A percentile compares a stretch with the other conserved stretches of the same genome.
Conservation (phyloP, 192 early-diverging fungal species). For the Coemansia sp. region DNA sequence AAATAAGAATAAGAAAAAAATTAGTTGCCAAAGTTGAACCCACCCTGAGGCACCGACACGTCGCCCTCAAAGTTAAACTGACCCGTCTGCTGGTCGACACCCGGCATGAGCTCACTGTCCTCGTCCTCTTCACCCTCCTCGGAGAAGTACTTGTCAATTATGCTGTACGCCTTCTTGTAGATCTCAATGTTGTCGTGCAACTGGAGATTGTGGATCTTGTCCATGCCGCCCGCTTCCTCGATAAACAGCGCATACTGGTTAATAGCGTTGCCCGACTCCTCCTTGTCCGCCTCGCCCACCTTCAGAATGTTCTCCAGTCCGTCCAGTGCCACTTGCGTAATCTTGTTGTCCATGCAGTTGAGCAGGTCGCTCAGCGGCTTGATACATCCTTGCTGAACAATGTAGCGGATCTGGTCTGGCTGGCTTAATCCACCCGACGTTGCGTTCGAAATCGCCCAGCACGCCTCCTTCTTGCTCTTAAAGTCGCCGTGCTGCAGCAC, state of each 20-base stretch:
- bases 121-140: constrained; percentile 82
- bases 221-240: constrained; percentile 93
- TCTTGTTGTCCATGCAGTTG: constrained; percentile 88
- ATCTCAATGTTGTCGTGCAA: constrained; percentile 94
- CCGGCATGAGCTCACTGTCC: constrained; percentile 63
- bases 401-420: constrained; percentile 91
- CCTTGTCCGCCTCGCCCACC: constrained; percentile 87
- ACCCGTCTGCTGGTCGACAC: constrained; percentile 73
- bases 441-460: constrained; percentile 99
- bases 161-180: constrained; percentile 92
- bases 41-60: constrained; percentile 70
- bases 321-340: constrained; percentile 95
- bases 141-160: constrained; percentile 95
- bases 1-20: constrained; percentile 4
- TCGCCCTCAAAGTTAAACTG: constrained; percentile 76
- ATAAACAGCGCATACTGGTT: constrained; percentile 89
- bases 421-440: constrained; percentile 89
- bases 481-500: constrained; percentile 88
- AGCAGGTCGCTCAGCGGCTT: constrained; percentile 94
- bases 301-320: constrained; percentile 97
- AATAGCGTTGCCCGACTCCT: constrained; percentile 51
- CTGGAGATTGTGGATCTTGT: constrained; percentile 93
- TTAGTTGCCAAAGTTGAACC: constrained; percentile 74
- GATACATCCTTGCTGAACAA: constrained; percentile 91
- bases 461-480: constrained; percentile 99